A percentile compares a stretch with the other conserved stretches of the same genome.
phyloP scores from a whole-genome alignment of 2,329 filamentous ascomycete genomes.

The Colletotrichum destructivum region DNA sequence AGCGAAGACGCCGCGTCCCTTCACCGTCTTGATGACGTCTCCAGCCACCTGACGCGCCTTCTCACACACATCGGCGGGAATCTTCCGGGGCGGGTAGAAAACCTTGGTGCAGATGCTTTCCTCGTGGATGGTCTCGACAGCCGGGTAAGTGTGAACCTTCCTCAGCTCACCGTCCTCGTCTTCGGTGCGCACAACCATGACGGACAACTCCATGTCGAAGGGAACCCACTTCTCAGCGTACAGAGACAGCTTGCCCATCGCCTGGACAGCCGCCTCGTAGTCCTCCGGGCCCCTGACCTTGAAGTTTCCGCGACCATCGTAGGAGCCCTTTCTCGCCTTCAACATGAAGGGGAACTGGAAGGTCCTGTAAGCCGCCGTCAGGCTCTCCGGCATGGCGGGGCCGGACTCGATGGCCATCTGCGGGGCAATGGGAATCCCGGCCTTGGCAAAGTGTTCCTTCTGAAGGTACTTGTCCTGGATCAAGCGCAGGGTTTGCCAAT shows the following conservation, averaged over 20 bases:
- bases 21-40: conserved; percentile 83
- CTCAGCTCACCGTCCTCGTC: conserved; percentile 69
- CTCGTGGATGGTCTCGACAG: conserved; percentile 95
- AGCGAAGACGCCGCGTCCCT: conserved; percentile 93
- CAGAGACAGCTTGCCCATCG: conserved; percentile 78
- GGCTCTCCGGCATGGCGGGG: conserved; percentile 69
- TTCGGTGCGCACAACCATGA: conserved; percentile 94
- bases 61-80: conserved; percentile 72
- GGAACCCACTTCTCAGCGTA: conserved; percentile 93
- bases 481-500: conserved; percentile 86
- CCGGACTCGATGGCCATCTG: conserved; percentile 74
- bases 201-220: conserved; percentile 89
- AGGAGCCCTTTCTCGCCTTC: conserved; percentile 90
- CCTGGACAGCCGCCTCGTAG: conserved; percentile 75
- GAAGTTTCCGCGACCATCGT: conserved; percentile 86
- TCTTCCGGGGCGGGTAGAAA: conserved; percentile 84
- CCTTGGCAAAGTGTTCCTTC: conserved; percentile 82
- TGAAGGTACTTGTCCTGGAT: conserved; percentile 97
- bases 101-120: conserved; percentile 96
- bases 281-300: conserved; percentile 63
- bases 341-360: conserved; percentile 92
- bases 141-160: conserved; percentile 80
- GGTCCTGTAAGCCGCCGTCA: conserved; percentile 73
- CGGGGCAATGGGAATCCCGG: conserved; percentile 80
- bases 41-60: conserved; percentile 83